Evolutionary conservation across 176 grass and related monocot species (phyloP), one percentile per base, ranked within the genome.

Genomic region (Cymbopogon citratus): DNA sequence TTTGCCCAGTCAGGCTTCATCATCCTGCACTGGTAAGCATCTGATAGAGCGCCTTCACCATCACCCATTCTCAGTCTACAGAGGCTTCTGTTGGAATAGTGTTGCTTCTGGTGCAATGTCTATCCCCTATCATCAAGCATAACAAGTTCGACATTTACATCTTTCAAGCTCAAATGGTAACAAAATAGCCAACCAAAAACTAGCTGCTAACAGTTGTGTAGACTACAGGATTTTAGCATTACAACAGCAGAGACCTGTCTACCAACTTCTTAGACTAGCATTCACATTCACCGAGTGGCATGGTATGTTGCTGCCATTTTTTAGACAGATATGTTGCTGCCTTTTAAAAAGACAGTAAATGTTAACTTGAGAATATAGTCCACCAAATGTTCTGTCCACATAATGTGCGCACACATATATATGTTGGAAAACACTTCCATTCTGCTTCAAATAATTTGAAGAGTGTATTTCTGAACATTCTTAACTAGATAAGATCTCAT

Each of bases 41-140:
- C 85, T 39, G 70, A 48, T 11, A 88, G 59, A 62, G 85, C 69
- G 44, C 45, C 41, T 41, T 87, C 71, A 9, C 81, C 85, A 71
- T 91, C 77, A 38, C 89, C 85, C 85, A 16, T 38, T 25, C 24
- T 46, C 57, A 87, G 59, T 79, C 73, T 88, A n/a, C 85, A 91
- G 3, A 85, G 51, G 73, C 85, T 85, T 68, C 85, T 88, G 64
- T 91, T 91, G 65, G 85, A 75, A 52, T 85, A 88, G 1, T 21
- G 54, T 31, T 51, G 85, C 75, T 33, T 81, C 77, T 27, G 54
- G 29, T 77, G 5, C 49, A 46, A 66, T 9, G 21, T 6, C 21
- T 72, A 86, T 41, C 27, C 28, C 85, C 85, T 86, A 67, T n/a
- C 21, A 38, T 27, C 74, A 69, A 78, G 76, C 65, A 70, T 69